Base-by-base conservation (phyloP, 2,329 filamentous ascomycete species). In the Blastomyces percursus region DNA sequence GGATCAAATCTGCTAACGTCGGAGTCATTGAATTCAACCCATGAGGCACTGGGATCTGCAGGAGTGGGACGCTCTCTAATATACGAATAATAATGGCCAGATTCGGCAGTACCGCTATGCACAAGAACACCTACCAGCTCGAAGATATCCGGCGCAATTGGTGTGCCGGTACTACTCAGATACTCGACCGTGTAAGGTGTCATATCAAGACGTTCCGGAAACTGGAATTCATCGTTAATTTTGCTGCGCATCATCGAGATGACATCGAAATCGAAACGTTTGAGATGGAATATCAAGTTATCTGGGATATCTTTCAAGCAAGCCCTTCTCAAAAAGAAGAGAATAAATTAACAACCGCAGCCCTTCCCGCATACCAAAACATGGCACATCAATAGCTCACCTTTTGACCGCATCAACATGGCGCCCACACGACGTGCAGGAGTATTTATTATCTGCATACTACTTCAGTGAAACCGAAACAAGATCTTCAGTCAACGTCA, bases 21-120 rank as follows among this genome's bases (percentile, higher is more conserved):
- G n/a, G 91, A 87, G 72, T 99, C 94, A 68, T 99, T 97, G 75
- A 96, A 96, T 71, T 96, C 90, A 11, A 96, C 82, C 94, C 94
- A 99, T 5, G 78, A 78, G 60, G 74, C 75, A 61, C 69, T 77
- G 12, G 78, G 77, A 4, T 73, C 72, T 42, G 76, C 73, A 16
- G 73, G 73, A 24, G 81, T 75, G 19, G 90, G 85, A 21, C 91
- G 84, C 73, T 96, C 89, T 61, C 91, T 88, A 66, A 95, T 91
- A 72, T 91, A 97, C 0, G 93, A 97, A 76, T 96, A 97, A 76
- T 99, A 99, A 73, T 99, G 94, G 0, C 94, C 94, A 35, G 91
- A 93, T 71, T 96, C 91, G 14, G 93, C 91, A 2, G 89, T 96
- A 19, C 94, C 94, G 16, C 89, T 88, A 72, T 99, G 94, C 1